Conservation (phyloP, 1,139 yeast species). For the Candida labiduridarum region DNA sequence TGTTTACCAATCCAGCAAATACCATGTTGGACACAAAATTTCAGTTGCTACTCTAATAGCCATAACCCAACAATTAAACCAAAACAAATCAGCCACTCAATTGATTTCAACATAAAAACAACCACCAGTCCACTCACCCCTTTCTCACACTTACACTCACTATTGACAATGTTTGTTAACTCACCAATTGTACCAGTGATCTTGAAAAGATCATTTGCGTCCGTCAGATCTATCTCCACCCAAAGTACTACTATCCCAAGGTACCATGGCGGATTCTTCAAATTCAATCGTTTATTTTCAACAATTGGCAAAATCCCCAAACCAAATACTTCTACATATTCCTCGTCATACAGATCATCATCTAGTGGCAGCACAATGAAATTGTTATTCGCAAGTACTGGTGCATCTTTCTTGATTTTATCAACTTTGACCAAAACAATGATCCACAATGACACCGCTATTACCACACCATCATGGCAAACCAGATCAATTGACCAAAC, state of each 20-base stretch:
- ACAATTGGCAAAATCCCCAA: background rate
- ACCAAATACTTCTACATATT: background rate
- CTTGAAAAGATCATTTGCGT: constrained; percentile 9
- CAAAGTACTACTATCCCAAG: background rate
- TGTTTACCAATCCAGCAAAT: no score
- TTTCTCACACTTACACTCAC: background rate
- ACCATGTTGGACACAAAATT: no score
- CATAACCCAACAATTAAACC: no score
- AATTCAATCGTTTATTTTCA: background rate
- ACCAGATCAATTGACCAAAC: constrained; percentile 7
- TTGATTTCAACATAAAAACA: no score
- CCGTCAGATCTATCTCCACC: constrained; percentile 4
- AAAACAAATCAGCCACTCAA: no score
- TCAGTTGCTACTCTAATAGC: no score
- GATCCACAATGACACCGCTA: constrained; percentile 15
- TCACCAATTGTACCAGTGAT: constrained; percentile 6
- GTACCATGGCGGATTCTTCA: background rate
- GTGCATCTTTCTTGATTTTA: constrained; percentile 13
- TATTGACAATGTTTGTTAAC: constrained; percentile 2
- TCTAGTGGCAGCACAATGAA: constrained; percentile 8
- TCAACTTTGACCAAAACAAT: constrained; percentile 10
- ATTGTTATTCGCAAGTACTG: constrained; percentile 16
- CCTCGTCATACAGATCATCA: constrained; percentile 1
- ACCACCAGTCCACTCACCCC: background rate
- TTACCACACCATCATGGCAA: background rate